Evolutionary conservation across 345 rosid genomes (phyloP), one percentile per base, ranked within the genome.

Genomic region (Pistacia integerrima): DNA sequence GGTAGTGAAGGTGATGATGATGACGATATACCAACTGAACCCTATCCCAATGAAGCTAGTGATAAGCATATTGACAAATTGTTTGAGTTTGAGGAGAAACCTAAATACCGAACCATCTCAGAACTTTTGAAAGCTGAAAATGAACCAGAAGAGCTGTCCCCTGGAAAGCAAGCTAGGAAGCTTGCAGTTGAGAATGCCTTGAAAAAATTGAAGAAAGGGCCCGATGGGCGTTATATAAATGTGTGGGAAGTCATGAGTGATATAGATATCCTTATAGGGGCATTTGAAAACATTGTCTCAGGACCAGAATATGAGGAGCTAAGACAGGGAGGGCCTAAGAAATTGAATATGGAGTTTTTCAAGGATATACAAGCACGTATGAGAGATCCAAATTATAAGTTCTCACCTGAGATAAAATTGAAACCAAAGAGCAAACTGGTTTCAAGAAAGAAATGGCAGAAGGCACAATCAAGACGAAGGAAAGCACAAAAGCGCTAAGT

Each of bases 231-330:
- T 4, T 96, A 93, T 67, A 85, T 82, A 4, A 93, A 96, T 58
- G 97, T 93, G 64, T 96, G 97, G 97, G 98, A 96, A 83, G 97
- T 96, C 63, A 92, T 92, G 94, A 93, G 97, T 58, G 98, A 93
- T 76, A 78, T 87, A 13, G 97, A 96, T 79, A 88, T 96, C 75
- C 76, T 96, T 72, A 88, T 96, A 35, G 97, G 94, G 58, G 97
- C 97, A 48, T 96, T 93, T n/a, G 97, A 92, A 71, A 96, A 93
- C 62, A 84, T 96, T 44, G 88, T 93, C 55, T 93, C 97, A 11
- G 94, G 98, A 59, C 98, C 97, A 1, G 98, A 96, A 70, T 96
- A 96, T 62, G 97, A 91, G 80, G 99, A 93, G 81, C 97, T 93
- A 73, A 88, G 98, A 52, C 86, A 92, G 78, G 98, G 94, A 64